Percentiles rank a stretch among this genome's conserved stretches.
Evolutionary conservation across 306 rosid genomes (phyloP).

Genomic region (Cucumis cinereus): DNA sequence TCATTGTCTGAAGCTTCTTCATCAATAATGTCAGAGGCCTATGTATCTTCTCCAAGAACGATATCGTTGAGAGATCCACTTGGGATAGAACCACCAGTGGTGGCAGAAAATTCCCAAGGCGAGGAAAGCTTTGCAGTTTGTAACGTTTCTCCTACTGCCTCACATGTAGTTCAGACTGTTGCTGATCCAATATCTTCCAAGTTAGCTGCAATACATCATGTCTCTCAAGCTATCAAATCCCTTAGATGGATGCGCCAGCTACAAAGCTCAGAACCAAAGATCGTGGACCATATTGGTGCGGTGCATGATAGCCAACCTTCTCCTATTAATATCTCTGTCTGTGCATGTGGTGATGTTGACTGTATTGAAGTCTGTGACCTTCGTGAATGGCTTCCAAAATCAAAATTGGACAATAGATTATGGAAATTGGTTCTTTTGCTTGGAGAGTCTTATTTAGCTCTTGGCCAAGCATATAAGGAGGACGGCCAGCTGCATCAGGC

Average conservation of each 20-base stretch:
- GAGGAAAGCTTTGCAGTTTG: conserved; percentile 29
- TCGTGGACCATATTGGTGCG: conserved; percentile 32
- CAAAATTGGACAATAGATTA: conserved; percentile 75
- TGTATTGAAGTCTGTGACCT: conserved; percentile 98
- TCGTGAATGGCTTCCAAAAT: conserved; percentile 89
- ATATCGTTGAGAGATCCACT: conserved; percentile 25
- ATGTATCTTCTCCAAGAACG: conserved; percentile 21
- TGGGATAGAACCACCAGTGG: conserved; percentile 24
- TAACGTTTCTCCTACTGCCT: conserved; percentile 40
- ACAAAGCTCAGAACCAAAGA: conserved; percentile 56
- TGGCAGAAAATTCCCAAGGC: conserved; percentile 14
- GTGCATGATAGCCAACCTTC: conserved; percentile 34
- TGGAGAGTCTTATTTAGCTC: conserved; percentile 92
- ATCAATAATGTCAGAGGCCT: conserved; percentile 36
- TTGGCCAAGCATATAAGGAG: conserved; percentile 79
- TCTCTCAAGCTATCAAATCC: conserved; percentile 96
- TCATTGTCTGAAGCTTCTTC: conserved; percentile 30
- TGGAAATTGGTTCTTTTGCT: conserved; percentile 98
- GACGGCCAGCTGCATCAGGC: conserved; percentile 76
- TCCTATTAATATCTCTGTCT: conserved; percentile 50
- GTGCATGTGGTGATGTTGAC: conserved; percentile 94
- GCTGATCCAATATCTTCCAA: conserved; percentile 89
- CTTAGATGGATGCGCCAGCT: conserved; percentile 88
- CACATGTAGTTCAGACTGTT: conserved; percentile 63
- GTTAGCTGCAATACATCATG: conserved; percentile 93